Percentiles rank a stretch among this genome's conserved stretches.
Conservation (phyloP, 2,329 filamentous ascomycete genomes). For the Penicillium nordicum region DNA sequence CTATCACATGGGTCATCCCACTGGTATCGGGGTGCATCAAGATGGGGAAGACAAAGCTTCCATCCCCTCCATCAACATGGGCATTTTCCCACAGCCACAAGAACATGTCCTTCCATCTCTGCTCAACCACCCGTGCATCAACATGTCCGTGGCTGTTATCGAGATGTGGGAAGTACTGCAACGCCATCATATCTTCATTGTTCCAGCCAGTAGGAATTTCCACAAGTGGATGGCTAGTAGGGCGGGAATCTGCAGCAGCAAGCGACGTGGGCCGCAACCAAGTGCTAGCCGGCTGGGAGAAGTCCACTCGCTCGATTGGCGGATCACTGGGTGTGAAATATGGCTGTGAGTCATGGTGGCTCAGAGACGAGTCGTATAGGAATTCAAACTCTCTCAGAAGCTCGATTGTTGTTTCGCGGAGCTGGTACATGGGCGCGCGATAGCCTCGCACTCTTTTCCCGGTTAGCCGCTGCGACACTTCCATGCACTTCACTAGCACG, state of each 20-base stretch:
- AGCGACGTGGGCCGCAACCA: background rate
- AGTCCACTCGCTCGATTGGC: background rate
- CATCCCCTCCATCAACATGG: background rate
- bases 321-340: background rate
- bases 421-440: background rate
- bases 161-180: background rate
- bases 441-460: background rate
- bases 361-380: background rate
- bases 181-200: background rate
- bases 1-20: background rate
- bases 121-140: constrained; percentile 52
- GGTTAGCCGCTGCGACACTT: background rate
- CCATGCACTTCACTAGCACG: background rate
- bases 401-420: background rate
- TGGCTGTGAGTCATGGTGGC: background rate
- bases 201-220: background rate
- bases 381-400: background rate
- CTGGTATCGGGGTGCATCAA: background rate
- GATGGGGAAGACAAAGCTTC: background rate
- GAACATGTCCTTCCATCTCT: constrained; percentile 57
- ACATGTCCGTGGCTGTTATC: constrained; percentile 47
- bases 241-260: background rate
- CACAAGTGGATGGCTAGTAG: background rate
- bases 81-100: constrained; percentile 48
- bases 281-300: background rate